Percentiles rank a stretch among this genome's conserved stretches.
Evolutionary conservation across 768 basidiomycete genomes (phyloP).

Genomic region (Auriculariales sp.): DNA sequence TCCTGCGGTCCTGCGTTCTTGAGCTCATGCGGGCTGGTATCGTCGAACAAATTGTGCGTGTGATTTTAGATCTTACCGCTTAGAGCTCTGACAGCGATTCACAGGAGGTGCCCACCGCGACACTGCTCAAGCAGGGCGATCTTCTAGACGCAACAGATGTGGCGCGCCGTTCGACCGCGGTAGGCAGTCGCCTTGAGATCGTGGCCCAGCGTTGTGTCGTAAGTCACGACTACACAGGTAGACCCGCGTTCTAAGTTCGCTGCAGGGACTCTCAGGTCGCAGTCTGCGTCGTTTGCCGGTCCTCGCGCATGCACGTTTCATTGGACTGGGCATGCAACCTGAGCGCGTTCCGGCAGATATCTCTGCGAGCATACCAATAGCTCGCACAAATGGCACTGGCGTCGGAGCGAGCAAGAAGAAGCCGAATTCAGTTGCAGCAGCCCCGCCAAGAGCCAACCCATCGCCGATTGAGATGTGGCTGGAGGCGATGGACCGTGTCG

Average conservation of each 20-base stretch:
- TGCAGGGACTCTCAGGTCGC: slow-evolving; percentile 80
- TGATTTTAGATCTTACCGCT: neutral
- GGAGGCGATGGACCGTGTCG: slow-evolving; percentile 68
- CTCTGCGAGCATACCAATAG: neutral
- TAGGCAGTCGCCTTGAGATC: neutral
- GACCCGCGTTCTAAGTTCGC: neutral
- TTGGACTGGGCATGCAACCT: slow-evolving; percentile 35
- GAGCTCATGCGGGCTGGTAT: slow-evolving; percentile 71
- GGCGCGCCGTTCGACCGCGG: neutral
- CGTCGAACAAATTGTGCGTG: slow-evolving; percentile 44
- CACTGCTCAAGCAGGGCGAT: neutral
- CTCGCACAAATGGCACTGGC: neutral
- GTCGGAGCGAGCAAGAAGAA: slow-evolving; percentile 5
- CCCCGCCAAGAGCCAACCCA: slow-evolving; percentile 1
- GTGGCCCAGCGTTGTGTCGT: slow-evolving; percentile 74
- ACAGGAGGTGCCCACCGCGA: slow-evolving; percentile 41
- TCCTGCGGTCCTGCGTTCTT: slow-evolving; percentile 63
- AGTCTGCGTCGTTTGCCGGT: slow-evolving; percentile 88
- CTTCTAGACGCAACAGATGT: neutral
- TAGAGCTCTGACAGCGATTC: neutral
- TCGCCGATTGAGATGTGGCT: slow-evolving; percentile 59
- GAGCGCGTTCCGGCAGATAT: neutral
- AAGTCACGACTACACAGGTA: slow-evolving; percentile 17
- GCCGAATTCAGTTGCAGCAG: slow-evolving; percentile 2
- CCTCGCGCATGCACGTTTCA: slow-evolving; percentile 74